phyloP scores from a whole-genome alignment of 2,329 filamentous ascomycete species.

The Coniochaeta sp. region DNA sequence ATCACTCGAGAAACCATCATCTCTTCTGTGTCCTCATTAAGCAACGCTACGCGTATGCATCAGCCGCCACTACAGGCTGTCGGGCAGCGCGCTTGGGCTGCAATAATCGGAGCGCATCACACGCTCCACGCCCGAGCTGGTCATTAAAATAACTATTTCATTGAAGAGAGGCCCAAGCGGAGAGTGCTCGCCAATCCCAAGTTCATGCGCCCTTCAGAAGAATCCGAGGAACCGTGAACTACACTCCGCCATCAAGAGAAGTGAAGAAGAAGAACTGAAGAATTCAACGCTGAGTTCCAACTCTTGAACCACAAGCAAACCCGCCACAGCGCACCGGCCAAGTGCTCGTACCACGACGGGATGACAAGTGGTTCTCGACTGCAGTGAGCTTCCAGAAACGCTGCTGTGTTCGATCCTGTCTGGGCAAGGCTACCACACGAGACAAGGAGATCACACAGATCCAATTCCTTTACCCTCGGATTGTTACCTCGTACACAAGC shows the following conservation, averaged over 20 bases:
- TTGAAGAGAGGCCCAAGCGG: not conserved
- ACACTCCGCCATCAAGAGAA: too few relatives aligned
- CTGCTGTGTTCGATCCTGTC: too few relatives aligned
- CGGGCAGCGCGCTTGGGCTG: not conserved
- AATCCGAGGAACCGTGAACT: not conserved
- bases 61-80: not conserved
- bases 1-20: too few relatives aligned
- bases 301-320: too few relatives aligned
- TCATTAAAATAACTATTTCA: not conserved
- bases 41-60: too few relatives aligned
- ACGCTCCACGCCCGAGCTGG: conserved; percentile 1
- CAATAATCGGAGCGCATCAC: not conserved
- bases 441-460: not conserved
- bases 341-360: not conserved
- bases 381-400: too few relatives aligned
- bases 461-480: not conserved
- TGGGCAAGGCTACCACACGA: not conserved
- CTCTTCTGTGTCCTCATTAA: too few relatives aligned
- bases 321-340: too few relatives aligned
- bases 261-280: too few relatives aligned
- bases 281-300: too few relatives aligned
- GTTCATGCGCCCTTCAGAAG: not conserved
- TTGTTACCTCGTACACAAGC: too few relatives aligned
- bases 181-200: not conserved
- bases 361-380: too few relatives aligned